These are phyloP conservation scores for Ophiostoma sp. DNA, from an alignment of 2,329 filamentous ascomycete genomes.

Conservation along the genomic window DNA sequence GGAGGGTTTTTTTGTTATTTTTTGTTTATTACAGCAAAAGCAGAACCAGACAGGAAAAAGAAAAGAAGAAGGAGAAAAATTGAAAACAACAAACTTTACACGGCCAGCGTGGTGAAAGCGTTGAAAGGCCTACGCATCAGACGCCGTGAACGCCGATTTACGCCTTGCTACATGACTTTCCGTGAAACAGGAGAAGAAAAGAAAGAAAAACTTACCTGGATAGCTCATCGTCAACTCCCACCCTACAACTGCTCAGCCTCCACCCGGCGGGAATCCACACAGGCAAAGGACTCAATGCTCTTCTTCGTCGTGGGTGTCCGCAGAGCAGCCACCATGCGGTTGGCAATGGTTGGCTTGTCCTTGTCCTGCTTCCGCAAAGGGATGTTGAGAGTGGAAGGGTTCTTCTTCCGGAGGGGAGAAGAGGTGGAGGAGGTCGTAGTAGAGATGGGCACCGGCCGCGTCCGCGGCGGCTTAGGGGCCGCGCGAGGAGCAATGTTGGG, in stretches of 20 bases:
- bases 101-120: not conserved
- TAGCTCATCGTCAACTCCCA: not conserved
- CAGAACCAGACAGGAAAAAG: not conserved
- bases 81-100: not conserved
- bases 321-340: slow-evolving; percentile 2
- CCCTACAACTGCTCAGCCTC: slow-evolving; percentile 1
- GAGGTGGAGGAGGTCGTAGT: not conserved
- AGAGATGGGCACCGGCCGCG: not conserved
- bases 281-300: slow-evolving; percentile 25
- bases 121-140: not conserved
- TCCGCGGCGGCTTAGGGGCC: too few species aligned
- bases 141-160: not conserved
- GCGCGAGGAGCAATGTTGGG: not conserved
- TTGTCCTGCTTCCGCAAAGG: not conserved
- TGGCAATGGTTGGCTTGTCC: not conserved
- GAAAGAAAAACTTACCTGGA: not conserved
- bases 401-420: not conserved
- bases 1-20: not conserved
- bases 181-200: not conserved
- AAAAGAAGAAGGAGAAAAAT: not conserved
- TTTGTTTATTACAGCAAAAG: not conserved
- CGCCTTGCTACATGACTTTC: not conserved
- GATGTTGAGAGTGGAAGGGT: not conserved
- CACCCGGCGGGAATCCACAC: slow-evolving; percentile 19
- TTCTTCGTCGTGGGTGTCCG: not conserved